Conservation (phyloP, 225 moss, liverwort and hornwort species). For the Thuidium tamariscinum region DNA sequence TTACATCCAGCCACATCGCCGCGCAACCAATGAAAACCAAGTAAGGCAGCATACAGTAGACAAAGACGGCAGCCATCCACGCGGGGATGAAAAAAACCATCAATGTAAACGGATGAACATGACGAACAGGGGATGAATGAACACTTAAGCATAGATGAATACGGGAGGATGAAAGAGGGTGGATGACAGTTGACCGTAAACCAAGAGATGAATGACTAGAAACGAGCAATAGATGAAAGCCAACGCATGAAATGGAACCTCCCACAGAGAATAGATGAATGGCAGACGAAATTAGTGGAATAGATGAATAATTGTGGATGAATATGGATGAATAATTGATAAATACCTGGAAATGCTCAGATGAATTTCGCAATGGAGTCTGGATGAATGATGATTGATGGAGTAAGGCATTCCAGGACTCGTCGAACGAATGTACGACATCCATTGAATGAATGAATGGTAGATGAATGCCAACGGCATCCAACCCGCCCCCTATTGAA, state of each 20-base stretch:
- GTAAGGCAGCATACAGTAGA: background rate
- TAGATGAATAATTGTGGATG: accelerated
- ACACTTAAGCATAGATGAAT: too few species aligned
- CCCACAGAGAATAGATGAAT: background rate
- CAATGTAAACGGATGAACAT: background rate
- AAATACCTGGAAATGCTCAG: too few species aligned
- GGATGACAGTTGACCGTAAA: background rate
- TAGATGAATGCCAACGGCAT: background rate
- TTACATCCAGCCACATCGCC: background rate
- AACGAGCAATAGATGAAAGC: background rate
- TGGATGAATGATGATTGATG: background rate
- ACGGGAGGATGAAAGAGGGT: background rate
- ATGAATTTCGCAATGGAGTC: background rate
- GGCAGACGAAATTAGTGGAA: accelerated
- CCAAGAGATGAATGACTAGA: background rate
- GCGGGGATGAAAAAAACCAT: background rate
- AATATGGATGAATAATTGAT: background rate
- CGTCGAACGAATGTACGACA: background rate
- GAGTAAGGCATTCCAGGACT: background rate
- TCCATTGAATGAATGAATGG: background rate
- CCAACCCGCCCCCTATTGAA: background rate
- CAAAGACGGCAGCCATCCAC: background rate
- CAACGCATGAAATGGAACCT: background rate
- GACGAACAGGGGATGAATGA: background rate
- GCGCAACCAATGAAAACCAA: background rate